Evolutionary conservation across 495 filamentous ascomycete species (phyloP).

Genomic region (Amniculicola lignicola): DNA sequence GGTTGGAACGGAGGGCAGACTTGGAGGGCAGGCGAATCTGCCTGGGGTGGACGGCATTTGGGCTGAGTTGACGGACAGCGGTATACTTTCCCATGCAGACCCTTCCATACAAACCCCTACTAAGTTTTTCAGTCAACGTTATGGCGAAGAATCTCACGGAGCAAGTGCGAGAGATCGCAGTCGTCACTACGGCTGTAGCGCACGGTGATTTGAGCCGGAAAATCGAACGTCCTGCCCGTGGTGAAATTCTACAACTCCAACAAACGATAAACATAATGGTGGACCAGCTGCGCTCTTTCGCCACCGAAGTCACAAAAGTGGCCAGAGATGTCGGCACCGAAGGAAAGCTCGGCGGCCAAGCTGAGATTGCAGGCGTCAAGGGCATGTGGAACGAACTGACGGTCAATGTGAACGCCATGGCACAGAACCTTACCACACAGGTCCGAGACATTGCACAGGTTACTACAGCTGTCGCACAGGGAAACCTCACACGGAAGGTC

Average conservation of each 20-base stretch:
- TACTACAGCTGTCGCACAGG: conserved; percentile 95
- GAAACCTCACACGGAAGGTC: conserved; percentile 95
- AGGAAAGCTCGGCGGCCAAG: conserved; percentile 94
- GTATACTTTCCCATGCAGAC: conserved; percentile 44
- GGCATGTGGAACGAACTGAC: conserved; percentile 97
- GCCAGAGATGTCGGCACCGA: conserved; percentile 96
- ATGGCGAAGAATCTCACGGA: conserved; percentile 88
- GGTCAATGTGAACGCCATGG: conserved; percentile 98
- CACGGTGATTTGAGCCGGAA: conserved; percentile 96
- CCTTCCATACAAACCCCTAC: background rate
- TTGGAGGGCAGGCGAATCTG: conserved; percentile 95
- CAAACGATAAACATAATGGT: conserved; percentile 99
- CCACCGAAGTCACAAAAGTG: conserved; percentile 93
- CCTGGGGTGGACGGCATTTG: conserved; percentile 95
- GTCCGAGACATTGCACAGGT: conserved; percentile 98
- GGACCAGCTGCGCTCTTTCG: conserved; percentile 94
- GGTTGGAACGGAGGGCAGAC: conserved; percentile 93
- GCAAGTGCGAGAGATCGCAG: conserved; percentile 94
- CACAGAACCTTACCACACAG: conserved; percentile 94
- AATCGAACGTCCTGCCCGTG: conserved; percentile 88
- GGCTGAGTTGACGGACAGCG: conserved; percentile 96
- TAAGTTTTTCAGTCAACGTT: conserved; percentile 68
- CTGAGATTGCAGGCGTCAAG: conserved; percentile 83
- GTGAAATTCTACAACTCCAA: conserved; percentile 93
- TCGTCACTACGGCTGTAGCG: conserved; percentile 93